These are phyloP conservation scores for Corymbia calophylla DNA, from an alignment of 441 rosid genomes.

Conservation along the genomic window DNA sequence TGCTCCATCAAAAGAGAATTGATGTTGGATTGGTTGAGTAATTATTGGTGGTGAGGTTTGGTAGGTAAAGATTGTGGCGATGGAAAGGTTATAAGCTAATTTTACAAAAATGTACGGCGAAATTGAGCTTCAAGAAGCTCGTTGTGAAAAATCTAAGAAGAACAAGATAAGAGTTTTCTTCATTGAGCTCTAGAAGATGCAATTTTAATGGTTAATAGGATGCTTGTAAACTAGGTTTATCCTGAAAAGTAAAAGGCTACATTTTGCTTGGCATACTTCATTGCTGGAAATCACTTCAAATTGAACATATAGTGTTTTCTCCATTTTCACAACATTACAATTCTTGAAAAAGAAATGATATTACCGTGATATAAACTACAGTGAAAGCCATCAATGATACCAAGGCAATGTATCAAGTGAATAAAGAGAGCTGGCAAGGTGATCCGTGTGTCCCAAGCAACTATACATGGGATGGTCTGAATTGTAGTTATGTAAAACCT, in stretches of 20 bases:
- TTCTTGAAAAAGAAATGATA: not conserved
- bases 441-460: conserved; percentile 53
- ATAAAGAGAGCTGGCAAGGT: conserved; percentile 37
- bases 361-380: not conserved
- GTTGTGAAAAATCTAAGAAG: not conserved
- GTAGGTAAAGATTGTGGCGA: not conserved
- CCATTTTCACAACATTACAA: not conserved
- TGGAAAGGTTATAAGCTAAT: not conserved
- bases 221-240: not conserved
- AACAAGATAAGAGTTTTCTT: not conserved
- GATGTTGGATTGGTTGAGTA: not conserved
- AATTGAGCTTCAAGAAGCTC: not conserved
- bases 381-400: conserved; percentile 35
- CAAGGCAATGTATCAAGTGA: conserved; percentile 23
- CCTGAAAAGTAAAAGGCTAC: not conserved
- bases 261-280: not conserved
- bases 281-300: not conserved
- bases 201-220: not conserved
- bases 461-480: conserved; percentile 48
- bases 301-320: not conserved
- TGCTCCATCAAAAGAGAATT: not conserved
- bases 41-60: not conserved
- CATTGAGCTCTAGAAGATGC: not conserved
- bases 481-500: conserved; percentile 18
- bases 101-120: not conserved